Base-by-base conservation (phyloP, 169 alveolate species). In the Eimeria acervulina region DNA sequence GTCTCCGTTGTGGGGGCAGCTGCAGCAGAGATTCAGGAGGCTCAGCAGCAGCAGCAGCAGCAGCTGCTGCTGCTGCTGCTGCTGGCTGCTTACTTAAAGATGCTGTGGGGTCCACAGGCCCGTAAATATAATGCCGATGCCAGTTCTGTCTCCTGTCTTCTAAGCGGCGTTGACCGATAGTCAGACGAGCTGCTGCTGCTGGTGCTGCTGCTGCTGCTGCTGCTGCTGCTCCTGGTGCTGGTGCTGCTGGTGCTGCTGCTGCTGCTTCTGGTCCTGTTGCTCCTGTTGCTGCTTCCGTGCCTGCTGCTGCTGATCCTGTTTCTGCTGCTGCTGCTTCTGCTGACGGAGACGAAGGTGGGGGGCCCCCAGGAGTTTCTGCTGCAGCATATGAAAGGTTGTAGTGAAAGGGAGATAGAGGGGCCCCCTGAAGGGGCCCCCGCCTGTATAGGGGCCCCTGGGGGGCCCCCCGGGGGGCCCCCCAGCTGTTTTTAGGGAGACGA, bases 401-500 rank as follows among this genome's bases (percentile, higher is more conserved):
- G n/a, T n/a, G n/a, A n/a, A n/a, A n/a, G 8, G 74, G 36, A 23
- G 74, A 17, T 17, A n/a, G 55, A 12, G 55, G 55, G 55, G 55
- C 55, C 74, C 31, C 36, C 74, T 63, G 31, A 17, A 23, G 74
- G 36, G 26, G 31, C 74, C 74, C 26, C 74, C 74, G 31, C 74
- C 31, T 4, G n/a, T n/a, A n/a, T n/a, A n/a, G n/a, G n/a, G n/a
- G n/a, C n/a, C n/a, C n/a, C 74, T 63, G 74, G 90, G 96, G 96
- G 99, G 99, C 15, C 98, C 99, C 78, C 99, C 99, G 97, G 98
- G 99, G 94, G 98, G 99, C 17, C 99, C 99, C 33, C 98, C 99
- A 13, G 99, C 99, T 76, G 99, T 99, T 26, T 99, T 99, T 97
- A 99, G 99, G 95, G 99, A 99, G 96, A 99, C 99, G 95, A 99